Evolutionary conservation across 768 basidiomycete genomes (phyloP), one percentile per base, ranked within the genome.

Genomic region (Neoboletus subvelutipes): DNA sequence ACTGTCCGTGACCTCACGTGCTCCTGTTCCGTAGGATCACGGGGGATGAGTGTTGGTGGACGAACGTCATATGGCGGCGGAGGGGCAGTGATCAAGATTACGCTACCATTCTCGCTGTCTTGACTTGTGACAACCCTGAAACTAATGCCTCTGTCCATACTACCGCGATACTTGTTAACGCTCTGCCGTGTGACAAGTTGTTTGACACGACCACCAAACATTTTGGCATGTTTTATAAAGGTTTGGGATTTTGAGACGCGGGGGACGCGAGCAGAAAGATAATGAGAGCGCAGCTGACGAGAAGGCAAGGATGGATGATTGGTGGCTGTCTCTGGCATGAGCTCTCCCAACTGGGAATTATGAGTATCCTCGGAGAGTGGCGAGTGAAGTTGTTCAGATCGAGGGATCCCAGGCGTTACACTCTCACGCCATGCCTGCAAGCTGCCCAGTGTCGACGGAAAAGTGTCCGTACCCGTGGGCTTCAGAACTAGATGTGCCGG

Each of bases 81-180:
- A 24, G 63, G 68, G 15, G 71, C 71, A 45, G 54, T 59, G 61
- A 72, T 72, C 50, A 73, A 47, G 40, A 71, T 62, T 37, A 72
- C 64, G 49, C 68, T 72, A 18, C 58, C 72, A 33, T 65, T 58
- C 34, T 64, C 71, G 48, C 72, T 73, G n/a, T 68, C 72, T 46
- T 60, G 66, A 24, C 48, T 57, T 6, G 67, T 59, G 54, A 62
- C 52, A 15, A 68, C 36, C 40, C 58, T 61, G 10, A 63, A 63
- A 26, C 28, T 63, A 45, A 64, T 54, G 26, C 50, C 59, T 42
- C 56, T 55, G 56, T 67, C 67, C 59, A 69, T 67, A 39, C 57
- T 62, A 33, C 41, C 37, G 52, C 49, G 55, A 54, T 60, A 53
- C 54, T 49, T 63, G 46, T 45, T 52, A 9, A 37, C 46, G 13